Percentiles rank a stretch among this genome's conserved stretches.
Evolutionary conservation across 2,329 filamentous ascomycete genomes (phyloP).

Genomic region (Fulvia fulva): DNA sequence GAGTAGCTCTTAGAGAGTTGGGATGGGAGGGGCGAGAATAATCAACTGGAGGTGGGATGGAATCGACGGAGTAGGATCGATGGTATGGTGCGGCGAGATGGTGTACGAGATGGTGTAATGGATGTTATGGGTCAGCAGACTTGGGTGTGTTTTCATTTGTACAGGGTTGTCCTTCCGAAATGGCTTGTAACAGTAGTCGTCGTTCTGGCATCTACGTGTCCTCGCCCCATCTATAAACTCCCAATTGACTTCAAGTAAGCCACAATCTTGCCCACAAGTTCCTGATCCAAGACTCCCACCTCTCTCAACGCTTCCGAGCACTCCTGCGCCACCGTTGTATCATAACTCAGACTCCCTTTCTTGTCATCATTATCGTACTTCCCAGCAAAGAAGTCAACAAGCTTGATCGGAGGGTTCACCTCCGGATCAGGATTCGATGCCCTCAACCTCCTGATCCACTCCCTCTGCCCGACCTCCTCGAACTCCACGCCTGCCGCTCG

Average conservation of each 20-base stretch:
- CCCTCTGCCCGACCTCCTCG: conserved; percentile 39
- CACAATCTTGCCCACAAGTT: conserved; percentile 10
- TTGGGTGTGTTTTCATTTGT: no score
- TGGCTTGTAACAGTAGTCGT: no score
- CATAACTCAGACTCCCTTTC: background rate
- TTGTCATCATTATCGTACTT: conserved; percentile 25
- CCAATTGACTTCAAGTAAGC: conserved; percentile 4
- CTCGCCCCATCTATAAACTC: background rate
- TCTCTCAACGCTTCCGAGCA: conserved; percentile 2
- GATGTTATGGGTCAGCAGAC: no score
- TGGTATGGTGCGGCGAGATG: no score
- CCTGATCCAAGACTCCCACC: background rate
- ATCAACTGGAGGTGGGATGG: no score
- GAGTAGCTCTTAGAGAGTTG: no score
- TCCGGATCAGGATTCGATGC: conserved; percentile 40
- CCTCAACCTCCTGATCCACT: conserved; percentile 46
- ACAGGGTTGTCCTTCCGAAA: no score
- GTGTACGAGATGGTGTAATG: no score
- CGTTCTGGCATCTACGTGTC: background rate
- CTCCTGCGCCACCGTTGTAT: conserved; percentile 3
- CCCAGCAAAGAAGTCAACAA: conserved; percentile 30
- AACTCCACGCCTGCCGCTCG: conserved; percentile 45
- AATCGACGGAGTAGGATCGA: no score
- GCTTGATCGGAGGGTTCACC: conserved; percentile 32
- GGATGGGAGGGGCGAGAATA: no score